A percentile compares a stretch with the other conserved stretches of the same genome.
Evolutionary conservation across 306 rosid species (phyloP).

Genomic region (Carpinus fangiana): DNA sequence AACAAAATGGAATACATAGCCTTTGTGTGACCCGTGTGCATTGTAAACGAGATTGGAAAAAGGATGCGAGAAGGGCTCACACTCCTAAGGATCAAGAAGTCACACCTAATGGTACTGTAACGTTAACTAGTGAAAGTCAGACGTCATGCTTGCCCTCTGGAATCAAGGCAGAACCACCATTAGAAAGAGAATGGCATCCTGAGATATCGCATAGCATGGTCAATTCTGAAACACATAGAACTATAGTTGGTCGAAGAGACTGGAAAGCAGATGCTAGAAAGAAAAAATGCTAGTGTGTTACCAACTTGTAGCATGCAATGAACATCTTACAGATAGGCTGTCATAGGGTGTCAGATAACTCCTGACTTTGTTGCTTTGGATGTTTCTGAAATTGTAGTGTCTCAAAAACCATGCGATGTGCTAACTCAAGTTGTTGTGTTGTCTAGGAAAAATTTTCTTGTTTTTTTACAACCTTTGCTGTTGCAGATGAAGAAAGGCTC

Average conservation of each 20-base stretch:
- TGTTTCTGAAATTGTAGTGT: neutral
- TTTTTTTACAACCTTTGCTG: conserved; percentile 33
- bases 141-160: conserved; percentile 30
- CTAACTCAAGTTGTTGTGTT: neutral
- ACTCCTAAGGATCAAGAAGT: conserved; percentile 36
- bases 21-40: conserved; percentile 40
- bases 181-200: conserved; percentile 31
- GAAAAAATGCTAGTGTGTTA: conserved; percentile 46
- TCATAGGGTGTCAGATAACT: conserved; percentile 27
- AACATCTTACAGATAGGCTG: conserved; percentile 26
- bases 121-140: conserved; percentile 35
- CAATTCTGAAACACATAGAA: conserved; percentile 38
- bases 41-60: conserved; percentile 80
- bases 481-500: conserved; percentile 20
- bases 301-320: conserved; percentile 27
- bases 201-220: conserved; percentile 32
- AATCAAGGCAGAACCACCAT: conserved; percentile 34
- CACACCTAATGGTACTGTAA: conserved; percentile 31
- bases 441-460: neutral
- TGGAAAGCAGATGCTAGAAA: conserved; percentile 98
- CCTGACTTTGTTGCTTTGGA: conserved; percentile 7
- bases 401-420: neutral
- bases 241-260: conserved; percentile 56
- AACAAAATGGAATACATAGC: conserved; percentile 37
- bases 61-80: conserved; percentile 76